These are phyloP conservation scores for Xylaria acuta DNA, from an alignment of 495 filamentous ascomycete genomes.

Conservation along the genomic window DNA sequence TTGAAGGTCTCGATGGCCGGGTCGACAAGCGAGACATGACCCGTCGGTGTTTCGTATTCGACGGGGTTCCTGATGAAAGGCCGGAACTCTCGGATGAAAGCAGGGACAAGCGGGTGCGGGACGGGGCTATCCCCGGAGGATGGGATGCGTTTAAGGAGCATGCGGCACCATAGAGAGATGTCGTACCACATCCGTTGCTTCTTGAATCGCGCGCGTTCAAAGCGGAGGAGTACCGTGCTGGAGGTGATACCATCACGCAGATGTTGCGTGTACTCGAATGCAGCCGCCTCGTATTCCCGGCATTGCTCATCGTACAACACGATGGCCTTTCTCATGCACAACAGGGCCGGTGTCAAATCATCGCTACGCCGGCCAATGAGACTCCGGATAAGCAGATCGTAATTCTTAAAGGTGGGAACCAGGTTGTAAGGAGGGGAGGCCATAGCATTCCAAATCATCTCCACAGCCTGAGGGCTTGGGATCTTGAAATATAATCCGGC, in stretches of 20 bases:
- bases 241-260: constrained; percentile 21
- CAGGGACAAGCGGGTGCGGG: constrained; percentile 44
- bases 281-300: constrained; percentile 38
- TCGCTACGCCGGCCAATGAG: constrained; percentile 31
- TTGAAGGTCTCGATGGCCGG: constrained; percentile 17
- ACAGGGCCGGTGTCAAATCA: constrained; percentile 27
- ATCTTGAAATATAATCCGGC: constrained; percentile 32
- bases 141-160: constrained; percentile 29
- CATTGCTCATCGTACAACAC: constrained; percentile 36
- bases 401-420: constrained; percentile 39
- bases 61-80: constrained; percentile 52
- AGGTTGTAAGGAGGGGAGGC: constrained; percentile 38
- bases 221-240: constrained; percentile 16
- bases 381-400: constrained; percentile 39
- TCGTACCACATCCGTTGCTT: constrained; percentile 38
- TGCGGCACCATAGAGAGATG: constrained; percentile 34
- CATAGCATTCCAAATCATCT: constrained; percentile 46
- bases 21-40: constrained; percentile 36
- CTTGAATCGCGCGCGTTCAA: constrained; percentile 31
- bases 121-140: constrained; percentile 18
- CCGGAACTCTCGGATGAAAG: constrained; percentile 56
- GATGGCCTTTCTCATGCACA: constrained; percentile 37
- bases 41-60: constrained; percentile 40
- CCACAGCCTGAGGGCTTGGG: constrained; percentile 28
- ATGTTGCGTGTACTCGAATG: constrained; percentile 39